phyloP scores from a whole-genome alignment of 139 green algal genomes.

The Ettlia oleoabundans region DNA sequence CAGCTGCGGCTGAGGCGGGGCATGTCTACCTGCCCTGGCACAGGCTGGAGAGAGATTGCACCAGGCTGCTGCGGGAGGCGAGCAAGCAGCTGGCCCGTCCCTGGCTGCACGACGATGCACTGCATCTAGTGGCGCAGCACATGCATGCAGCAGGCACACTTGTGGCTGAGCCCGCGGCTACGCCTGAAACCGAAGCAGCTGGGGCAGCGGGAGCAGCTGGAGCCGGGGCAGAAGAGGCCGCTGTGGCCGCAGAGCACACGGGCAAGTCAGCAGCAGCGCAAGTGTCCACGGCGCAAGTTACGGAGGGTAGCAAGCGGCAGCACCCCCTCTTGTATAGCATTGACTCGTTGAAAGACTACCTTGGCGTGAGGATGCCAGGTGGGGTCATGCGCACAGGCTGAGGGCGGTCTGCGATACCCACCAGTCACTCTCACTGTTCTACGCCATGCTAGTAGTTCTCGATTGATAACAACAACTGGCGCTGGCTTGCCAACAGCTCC shows the following conservation, averaged over 20 bases:
- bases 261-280: not conserved
- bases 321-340: too few species aligned
- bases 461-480: too few species aligned
- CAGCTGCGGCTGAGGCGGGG: slow-evolving; percentile 38
- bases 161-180: slow-evolving; percentile 31
- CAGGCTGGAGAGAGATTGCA: slow-evolving; percentile 20
- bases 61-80: slow-evolving; percentile 18
- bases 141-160: slow-evolving; percentile 25
- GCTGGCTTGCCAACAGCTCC: too few species aligned
- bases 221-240: not conserved
- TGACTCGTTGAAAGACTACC: too few species aligned
- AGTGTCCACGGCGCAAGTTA: not conserved
- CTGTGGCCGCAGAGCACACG: not conserved
- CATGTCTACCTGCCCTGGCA: slow-evolving; percentile 62
- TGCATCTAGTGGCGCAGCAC: slow-evolving; percentile 35
- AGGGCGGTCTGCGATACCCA: too few species aligned
- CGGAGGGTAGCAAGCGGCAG: too few species aligned
- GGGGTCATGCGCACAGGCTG: too few species aligned
- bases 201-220: not conserved
- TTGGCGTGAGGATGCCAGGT: too few species aligned
- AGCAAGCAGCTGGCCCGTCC: slow-evolving; percentile 9
- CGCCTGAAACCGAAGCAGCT: not conserved
- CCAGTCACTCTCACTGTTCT: too few species aligned
- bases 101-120: slow-evolving; percentile 17
- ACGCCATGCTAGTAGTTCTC: too few species aligned